Evolutionary conservation across 1,284 basidiomycete species (phyloP), one percentile per base, ranked within the genome.

Genomic region (Irpex lacteus): DNA sequence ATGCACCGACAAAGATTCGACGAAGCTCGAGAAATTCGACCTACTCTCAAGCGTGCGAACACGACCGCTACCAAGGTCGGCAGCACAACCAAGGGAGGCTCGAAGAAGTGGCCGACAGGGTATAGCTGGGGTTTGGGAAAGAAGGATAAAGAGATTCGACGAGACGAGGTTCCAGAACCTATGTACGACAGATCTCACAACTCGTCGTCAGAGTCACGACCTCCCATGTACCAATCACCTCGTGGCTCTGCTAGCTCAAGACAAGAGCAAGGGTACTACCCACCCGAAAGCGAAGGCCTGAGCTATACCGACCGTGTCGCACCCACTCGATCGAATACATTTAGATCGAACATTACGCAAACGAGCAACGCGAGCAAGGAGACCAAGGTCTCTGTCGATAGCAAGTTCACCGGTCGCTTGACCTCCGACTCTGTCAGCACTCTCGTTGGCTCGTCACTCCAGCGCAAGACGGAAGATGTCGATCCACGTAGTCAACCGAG

Each of bases 121-220:
- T 91, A 89, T 73, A 88, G 89, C 37, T 89, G 88, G 87, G 87
- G 88, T 0, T 65, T 85, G 50, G 87, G 88, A 60, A 86, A 80
- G 75, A 80, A 81, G 66, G 81, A 82, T 68, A 86, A 87, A 67
- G 72, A 72, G 62, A 69, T 70, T 60, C 77, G 84, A 65, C 59
- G 76, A 77, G 63, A 74, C 72, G 81, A 66, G 40, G 79, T 82
- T 61, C 71, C 69, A 62, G 79, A 80, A 56, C 78, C 81, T 69
- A 74, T 71, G 34, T 52, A 59, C 32, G 47, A 61, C 69, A 21
- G 66, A 70, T 47, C 65, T 70, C 19, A 68, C 71, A 64, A 63
- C 38, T 65, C 70, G 52, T 67, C 72, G 11, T 72, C 75, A 44
- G 76, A 78, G 47, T 73, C 69, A 5, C 72, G 74, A 5, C 78